Conservation (phyloP, 176 grass and related monocot genomes). For the Aegilops tauschii region DNA sequence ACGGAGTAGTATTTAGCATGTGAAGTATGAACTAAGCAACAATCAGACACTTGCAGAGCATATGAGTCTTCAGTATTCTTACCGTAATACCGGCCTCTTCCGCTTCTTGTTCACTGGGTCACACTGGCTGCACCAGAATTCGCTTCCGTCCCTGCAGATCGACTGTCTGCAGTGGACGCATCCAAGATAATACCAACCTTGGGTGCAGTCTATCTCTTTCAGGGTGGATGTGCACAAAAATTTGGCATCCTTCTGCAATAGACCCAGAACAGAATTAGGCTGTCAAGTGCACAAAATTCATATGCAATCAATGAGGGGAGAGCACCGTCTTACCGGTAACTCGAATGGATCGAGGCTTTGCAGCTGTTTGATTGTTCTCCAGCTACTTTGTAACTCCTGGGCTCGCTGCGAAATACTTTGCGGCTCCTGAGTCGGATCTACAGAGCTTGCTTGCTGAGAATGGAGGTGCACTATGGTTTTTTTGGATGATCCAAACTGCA, state of each 20-base stretch:
- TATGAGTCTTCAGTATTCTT: not conserved
- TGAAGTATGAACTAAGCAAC: not conserved
- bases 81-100: not conserved
- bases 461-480: not conserved
- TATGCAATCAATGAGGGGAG: not conserved
- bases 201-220: constrained; percentile 5
- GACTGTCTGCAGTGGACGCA: not conserved
- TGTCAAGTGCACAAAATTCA: not conserved
- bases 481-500: not conserved
- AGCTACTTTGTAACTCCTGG: not conserved
- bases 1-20: not conserved
- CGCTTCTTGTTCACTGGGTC: not conserved
- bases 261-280: not conserved
- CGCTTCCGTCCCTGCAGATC: not conserved
- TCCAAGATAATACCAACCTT: constrained; percentile 9
- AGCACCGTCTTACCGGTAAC: not conserved
- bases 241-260: not conserved
- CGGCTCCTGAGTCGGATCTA: not conserved
- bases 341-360: not conserved
- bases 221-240: constrained; percentile 11
- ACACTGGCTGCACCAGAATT: not conserved
- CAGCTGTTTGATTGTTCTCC: constrained; percentile 19
- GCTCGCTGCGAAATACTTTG: no score
- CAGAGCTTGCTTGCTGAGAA: not conserved
- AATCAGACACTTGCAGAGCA: not conserved